Evolutionary conservation across 1,284 basidiomycete species (phyloP).

Genomic region (Tilletiopsis washingtonensis): DNA sequence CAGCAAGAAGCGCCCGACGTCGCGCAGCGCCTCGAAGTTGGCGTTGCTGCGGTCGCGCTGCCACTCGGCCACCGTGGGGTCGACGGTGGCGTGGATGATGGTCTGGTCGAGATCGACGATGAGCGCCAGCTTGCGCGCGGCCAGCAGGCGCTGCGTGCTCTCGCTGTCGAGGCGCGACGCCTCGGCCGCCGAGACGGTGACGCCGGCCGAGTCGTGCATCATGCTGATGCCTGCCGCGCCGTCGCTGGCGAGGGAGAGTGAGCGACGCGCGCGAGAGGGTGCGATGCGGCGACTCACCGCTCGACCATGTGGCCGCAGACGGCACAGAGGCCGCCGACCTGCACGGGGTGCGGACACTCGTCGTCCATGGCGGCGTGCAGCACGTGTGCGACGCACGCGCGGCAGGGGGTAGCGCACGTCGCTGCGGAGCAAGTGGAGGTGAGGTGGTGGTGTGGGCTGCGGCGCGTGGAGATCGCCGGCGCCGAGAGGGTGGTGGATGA

Average conservation of each 20-base stretch:
- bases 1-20: conserved; percentile 74
- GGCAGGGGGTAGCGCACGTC: too few relatives aligned
- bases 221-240: conserved; percentile 16
- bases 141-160: conserved; percentile 67
- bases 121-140: conserved; percentile 72
- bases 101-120: conserved; percentile 99
- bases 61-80: conserved; percentile 97
- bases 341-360: conserved; percentile 79
- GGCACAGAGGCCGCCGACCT: conserved; percentile 83
- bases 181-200: conserved; percentile 53
- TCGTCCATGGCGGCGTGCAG: too few relatives aligned
- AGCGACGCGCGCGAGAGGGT: too few relatives aligned
- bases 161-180: conserved; percentile 79
- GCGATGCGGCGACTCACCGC: too few relatives aligned
- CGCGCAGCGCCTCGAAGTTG: conserved; percentile 77
- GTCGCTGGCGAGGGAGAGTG: too few relatives aligned
- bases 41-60: conserved; percentile 75
- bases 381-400: too few relatives aligned
- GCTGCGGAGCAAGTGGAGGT: too few relatives aligned
- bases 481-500: too few relatives aligned
- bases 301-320: too few relatives aligned
- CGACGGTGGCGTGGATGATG: conserved; percentile 95
- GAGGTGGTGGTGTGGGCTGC: too few relatives aligned
- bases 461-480: too few relatives aligned
- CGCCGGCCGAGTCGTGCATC: conserved; percentile 35